Evolutionary conservation across 129 eudicot genomes (phyloP).

Genomic region (Scalesia atractyloides): DNA sequence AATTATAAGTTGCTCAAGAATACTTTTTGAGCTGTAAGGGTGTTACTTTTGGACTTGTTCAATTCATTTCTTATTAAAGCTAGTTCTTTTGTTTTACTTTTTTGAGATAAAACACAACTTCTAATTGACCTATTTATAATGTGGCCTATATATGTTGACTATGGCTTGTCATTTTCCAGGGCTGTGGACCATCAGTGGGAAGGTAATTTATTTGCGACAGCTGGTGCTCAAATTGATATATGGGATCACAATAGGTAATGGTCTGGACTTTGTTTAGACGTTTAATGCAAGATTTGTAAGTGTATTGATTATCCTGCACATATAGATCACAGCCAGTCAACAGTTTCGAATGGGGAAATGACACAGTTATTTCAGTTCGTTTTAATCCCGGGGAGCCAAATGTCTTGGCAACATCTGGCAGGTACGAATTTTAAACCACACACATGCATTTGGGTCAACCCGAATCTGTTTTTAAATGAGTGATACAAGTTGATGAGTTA

Average conservation of each 20-base stretch:
- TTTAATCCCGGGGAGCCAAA: conserved; percentile 97
- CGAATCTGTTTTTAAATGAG: too few species aligned
- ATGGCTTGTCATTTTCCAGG: conserved; percentile 37
- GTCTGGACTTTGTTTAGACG: not conserved
- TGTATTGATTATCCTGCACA: conserved; percentile 11
- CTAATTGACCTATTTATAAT: too few species aligned
- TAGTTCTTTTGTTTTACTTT: not conserved
- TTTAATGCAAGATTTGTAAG: not conserved
- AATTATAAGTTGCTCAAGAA: too few species aligned
- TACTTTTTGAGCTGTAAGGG: not conserved
- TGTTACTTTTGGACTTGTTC: not conserved
- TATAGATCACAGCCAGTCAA: conserved; percentile 88
- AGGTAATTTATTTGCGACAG: conserved; percentile 86
- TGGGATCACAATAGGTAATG: conserved; percentile 94
- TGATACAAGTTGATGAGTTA: too few species aligned
- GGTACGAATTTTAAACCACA: conserved; percentile 33
- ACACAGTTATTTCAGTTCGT: conserved; percentile 77
- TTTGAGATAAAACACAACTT: not conserved
- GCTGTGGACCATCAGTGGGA: conserved; percentile 95
- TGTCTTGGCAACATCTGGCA: conserved; percentile 81
- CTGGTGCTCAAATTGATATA: conserved; percentile 93
- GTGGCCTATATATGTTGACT: not conserved
- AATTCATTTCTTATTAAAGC: not conserved
- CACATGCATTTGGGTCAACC: too few species aligned
- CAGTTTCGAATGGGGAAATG: conserved; percentile 81